phyloP scores from a whole-genome alignment of 305 asterid species.

The Ajuga reptans region DNA sequence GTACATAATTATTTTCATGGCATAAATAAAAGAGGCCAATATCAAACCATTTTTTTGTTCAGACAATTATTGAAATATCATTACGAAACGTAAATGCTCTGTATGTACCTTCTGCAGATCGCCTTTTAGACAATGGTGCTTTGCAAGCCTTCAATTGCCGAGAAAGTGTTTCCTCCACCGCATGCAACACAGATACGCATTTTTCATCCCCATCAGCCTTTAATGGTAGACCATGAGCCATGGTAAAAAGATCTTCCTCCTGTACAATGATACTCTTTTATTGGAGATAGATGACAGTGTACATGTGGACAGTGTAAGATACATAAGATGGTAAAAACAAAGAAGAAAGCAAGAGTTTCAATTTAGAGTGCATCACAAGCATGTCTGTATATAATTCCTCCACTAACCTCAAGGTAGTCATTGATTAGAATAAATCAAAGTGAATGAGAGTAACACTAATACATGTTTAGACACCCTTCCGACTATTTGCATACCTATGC shows the following conservation, averaged over 20 bases:
- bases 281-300: slow-evolving; percentile 12
- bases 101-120: slow-evolving; percentile 60
- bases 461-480: background rate
- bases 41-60: slow-evolving; percentile 10
- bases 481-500: background rate
- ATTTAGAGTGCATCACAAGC: slow-evolving; percentile 1
- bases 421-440: background rate
- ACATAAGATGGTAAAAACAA: slow-evolving; percentile 9
- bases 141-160: slow-evolving; percentile 90
- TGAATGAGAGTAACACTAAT: background rate
- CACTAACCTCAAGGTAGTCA: background rate
- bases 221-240: slow-evolving; percentile 83
- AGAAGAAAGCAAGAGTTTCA: background rate
- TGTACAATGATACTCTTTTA: slow-evolving; percentile 25
- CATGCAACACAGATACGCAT: slow-evolving; percentile 79
- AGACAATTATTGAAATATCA: slow-evolving; percentile 18
- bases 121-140: slow-evolving; percentile 55
- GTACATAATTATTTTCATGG: slow-evolving; percentile 5
- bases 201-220: slow-evolving; percentile 93
- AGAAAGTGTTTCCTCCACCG: slow-evolving; percentile 83
- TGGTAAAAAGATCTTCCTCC: slow-evolving; percentile 93
- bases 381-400: background rate
- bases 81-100: slow-evolving; percentile 5
- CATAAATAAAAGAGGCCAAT: slow-evolving; percentile 1
- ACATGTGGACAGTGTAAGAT: slow-evolving; percentile 4